Base-by-base conservation (phyloP, 345 rosid genomes). In the Heritiera fomes region DNA sequence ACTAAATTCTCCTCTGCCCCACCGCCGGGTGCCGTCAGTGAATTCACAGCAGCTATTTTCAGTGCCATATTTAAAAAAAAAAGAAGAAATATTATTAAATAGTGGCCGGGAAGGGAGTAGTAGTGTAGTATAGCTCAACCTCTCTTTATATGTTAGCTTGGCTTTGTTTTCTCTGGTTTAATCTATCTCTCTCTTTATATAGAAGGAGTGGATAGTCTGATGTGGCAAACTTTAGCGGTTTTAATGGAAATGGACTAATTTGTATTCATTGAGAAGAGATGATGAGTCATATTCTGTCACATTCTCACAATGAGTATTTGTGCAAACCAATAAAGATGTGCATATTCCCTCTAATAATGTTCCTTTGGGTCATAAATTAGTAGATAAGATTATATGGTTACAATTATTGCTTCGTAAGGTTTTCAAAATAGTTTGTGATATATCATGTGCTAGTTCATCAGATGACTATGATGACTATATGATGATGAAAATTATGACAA, bases 41-140 rank as follows among this genome's bases (percentile, higher is more conserved):
- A 66, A 70, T 59, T 76, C 47, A 75, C 87, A 6, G 88, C 90
- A 1, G 84, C 87, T 68, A 84, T 34, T 80, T 73, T 87, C 43
- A 71, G 43, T 30, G 87, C 81, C 90, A 86, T 87, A n/a, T 40
- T 71, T 65, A 49, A 13, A 45, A 18, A 17, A 5, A 55, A 6
- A 38, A 38, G 4, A 4, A 38, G 4, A 50, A 40, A 30, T 17
- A 34, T 15, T 41, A 68, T 6, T 53, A 14, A n/a, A 55, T 3
- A 3, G 1, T 12, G 0, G 53, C 2, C 3, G 1, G 38, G 38
- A 34, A 34, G 4, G 7, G 20, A 59, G 34, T 15, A 2, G 15
- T 43, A 17, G 34, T 45, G 32, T 45, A 67, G 52, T 67, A 43
- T n/a, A 65, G 45, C 70, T 65, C 5, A 62, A 62, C 18, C 43